Evolutionary conservation across 192 early-diverging fungal genomes (phyloP).

Genomic region (Podila epicladia): DNA sequence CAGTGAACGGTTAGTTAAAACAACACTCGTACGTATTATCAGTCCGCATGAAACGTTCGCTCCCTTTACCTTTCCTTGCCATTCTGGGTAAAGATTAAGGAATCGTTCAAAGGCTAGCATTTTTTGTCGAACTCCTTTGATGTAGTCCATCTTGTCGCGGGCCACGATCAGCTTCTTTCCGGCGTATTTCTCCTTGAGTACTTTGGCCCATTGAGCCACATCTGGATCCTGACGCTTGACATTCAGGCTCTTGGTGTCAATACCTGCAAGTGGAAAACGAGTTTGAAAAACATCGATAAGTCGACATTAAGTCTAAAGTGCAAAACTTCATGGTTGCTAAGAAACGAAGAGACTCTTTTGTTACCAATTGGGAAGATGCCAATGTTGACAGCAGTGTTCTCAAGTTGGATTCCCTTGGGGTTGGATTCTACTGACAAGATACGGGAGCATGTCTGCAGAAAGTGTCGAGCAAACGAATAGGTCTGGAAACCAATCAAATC

Average conservation of each 20-base stretch:
- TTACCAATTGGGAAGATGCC: constrained; percentile 94
- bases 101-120: constrained; percentile 93
- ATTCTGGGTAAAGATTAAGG: constrained; percentile 87
- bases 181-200: constrained; percentile 88
- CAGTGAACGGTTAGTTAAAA: too few relatives aligned
- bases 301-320: too few relatives aligned
- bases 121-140: constrained; percentile 97
- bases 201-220: constrained; percentile 81
- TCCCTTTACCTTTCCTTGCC: constrained; percentile 73
- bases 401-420: constrained; percentile 84
- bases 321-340: too few relatives aligned
- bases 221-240: constrained; percentile 74
- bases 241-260: constrained; percentile 81
- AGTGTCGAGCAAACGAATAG: constrained; percentile 92
- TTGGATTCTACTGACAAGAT: constrained; percentile 89
- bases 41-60: too few relatives aligned
- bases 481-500: constrained; percentile 95
- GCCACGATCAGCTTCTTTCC: constrained; percentile 94
- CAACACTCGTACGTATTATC: too few relatives aligned
- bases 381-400: constrained; percentile 82
- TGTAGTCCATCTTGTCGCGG: constrained; percentile 94
- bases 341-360: not conserved
- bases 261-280: constrained; percentile 54
- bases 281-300: not conserved
- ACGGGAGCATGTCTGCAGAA: constrained; percentile 88